phyloP scores from a whole-genome alignment of 1,284 basidiomycete species.

The Termitomyces sp. region DNA sequence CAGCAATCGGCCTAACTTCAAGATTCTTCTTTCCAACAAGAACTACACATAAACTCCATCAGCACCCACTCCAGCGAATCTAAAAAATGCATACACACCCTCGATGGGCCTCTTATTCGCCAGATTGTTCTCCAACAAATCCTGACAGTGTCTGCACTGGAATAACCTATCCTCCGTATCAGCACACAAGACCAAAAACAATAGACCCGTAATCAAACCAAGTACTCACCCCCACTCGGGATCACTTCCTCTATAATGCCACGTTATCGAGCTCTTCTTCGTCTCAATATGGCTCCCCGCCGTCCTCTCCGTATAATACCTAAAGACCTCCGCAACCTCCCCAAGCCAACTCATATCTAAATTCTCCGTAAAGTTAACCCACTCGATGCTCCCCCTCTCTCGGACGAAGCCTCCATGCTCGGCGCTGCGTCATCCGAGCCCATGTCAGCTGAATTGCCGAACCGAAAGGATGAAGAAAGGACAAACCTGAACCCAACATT shows the following conservation, averaged over 20 bases:
- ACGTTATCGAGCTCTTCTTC: slow-evolving; percentile 96
- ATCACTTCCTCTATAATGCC: slow-evolving; percentile 94
- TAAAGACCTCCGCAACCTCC: slow-evolving; percentile 93
- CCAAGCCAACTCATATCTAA: slow-evolving; percentile 98
- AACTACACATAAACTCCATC: slow-evolving; percentile 39
- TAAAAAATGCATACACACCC: slow-evolving; percentile 37
- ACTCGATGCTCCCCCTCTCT: slow-evolving; percentile 61
- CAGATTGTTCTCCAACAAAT: slow-evolving; percentile 89
- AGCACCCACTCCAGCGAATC: slow-evolving; percentile 24
- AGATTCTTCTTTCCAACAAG: slow-evolving; percentile 98
- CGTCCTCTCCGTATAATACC: slow-evolving; percentile 94
- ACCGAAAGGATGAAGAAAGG: too few relatives aligned
- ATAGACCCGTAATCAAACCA: not conserved
- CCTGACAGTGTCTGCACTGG: slow-evolving; percentile 95
- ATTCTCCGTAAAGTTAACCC: slow-evolving; percentile 86
- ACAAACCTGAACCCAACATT: slow-evolving; percentile 69
- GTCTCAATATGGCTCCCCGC: slow-evolving; percentile 94
- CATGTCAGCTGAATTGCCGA: not conserved
- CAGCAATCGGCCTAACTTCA: slow-evolving; percentile 89
- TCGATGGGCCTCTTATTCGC: slow-evolving; percentile 87
- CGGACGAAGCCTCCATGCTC: slow-evolving; percentile 95
- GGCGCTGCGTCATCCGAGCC: slow-evolving; percentile 46
- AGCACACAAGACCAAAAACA: not conserved
- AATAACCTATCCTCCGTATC: slow-evolving; percentile 54
- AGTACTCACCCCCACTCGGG: slow-evolving; percentile 87